Base-by-base conservation (phyloP, 768 basidiomycete genomes). In the Trametes cubensis region DNA sequence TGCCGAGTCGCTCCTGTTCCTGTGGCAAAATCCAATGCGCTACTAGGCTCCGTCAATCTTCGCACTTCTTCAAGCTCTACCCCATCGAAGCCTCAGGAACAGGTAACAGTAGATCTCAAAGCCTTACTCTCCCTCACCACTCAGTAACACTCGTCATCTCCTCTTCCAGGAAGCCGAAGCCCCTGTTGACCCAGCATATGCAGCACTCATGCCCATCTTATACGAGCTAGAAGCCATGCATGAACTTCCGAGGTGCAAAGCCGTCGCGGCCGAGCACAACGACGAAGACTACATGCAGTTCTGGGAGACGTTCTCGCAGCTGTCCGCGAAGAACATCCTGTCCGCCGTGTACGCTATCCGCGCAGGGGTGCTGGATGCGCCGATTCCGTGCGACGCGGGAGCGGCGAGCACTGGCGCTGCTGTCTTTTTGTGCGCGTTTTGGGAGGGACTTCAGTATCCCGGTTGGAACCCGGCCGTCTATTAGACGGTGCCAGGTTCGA, bases 231-330 rank as follows among this genome's bases (percentile, higher is more conserved):
- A 58, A 1, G 56, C 56, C 15, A n/a, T 58, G 25, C 13, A 51
- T 4, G 51, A 54, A 3, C 45, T 47, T n/a, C 56, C 62, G 0
- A 18, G 20, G 15, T 34, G 21, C 39, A 54, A 14, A 15, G 25
- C 62, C 2, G 54, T 63, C 21, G 49, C 62, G 10, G 56, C 38
- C 13, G 44, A 58, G 34, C 45, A 58, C 38, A 8, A 54, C 38
- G 62, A 63, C 39, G 51, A 52, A 17, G 52, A 58, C 20, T 63
- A 63, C 39, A 25, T 13, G 38, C 50, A 38, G 10, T 63, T 63
- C 45, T 63, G 62, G 56, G 62, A 63, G 26, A 54, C 56, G 10
- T 63, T 63, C 51, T 45, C 62, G 7, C 56, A 63, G 45, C 52
- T 63, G 2, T 58, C 56, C 1, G 56, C 56, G 28, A 58, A 57